Percentiles rank a stretch among this genome's conserved stretches.
These are phyloP conservation scores for Batkoa obscura DNA, from an alignment of 371 early-diverging fungal species.

Conservation along the genomic window DNA sequence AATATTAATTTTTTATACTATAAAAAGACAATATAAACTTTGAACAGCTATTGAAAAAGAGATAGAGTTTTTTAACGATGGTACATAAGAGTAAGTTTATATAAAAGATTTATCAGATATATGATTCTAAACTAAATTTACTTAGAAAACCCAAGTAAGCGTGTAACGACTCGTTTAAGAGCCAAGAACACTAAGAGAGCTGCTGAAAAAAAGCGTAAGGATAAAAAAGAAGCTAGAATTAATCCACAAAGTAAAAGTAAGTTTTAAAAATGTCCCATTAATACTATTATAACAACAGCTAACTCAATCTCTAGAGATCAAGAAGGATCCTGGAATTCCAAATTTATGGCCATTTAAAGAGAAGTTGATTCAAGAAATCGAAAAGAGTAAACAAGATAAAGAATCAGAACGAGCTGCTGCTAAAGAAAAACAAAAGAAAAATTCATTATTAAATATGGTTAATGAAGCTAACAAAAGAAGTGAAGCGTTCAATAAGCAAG, in stretches of 20 bases:
- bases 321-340: conserved; percentile 90
- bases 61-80: no score
- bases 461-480: conserved; percentile 33
- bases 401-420: conserved; percentile 8
- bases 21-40: no score
- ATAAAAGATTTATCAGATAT: not conserved
- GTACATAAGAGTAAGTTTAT: not conserved
- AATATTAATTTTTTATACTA: no score
- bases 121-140: not conserved
- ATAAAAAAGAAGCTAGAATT: conserved; percentile 41
- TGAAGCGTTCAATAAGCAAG: conserved; percentile 29
- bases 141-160: conserved; percentile 23
- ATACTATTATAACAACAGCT: not conserved
- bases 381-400: conserved; percentile 21
- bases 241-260: conserved; percentile 22
- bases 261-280: not conserved
- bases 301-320: conserved; percentile 12
- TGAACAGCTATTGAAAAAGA: no score
- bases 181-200: conserved; percentile 61
- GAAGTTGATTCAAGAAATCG: conserved; percentile 59
- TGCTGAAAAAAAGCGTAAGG: conserved; percentile 54
- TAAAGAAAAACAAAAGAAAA: conserved; percentile 18
- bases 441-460: conserved; percentile 24
- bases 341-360: conserved; percentile 71
- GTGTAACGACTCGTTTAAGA: conserved; percentile 35